Percentiles rank a stretch among this genome's conserved stretches.
These are phyloP conservation scores for Kodamaea sagamina DNA, from an alignment of 805 yeast species.

Conservation along the genomic window DNA sequence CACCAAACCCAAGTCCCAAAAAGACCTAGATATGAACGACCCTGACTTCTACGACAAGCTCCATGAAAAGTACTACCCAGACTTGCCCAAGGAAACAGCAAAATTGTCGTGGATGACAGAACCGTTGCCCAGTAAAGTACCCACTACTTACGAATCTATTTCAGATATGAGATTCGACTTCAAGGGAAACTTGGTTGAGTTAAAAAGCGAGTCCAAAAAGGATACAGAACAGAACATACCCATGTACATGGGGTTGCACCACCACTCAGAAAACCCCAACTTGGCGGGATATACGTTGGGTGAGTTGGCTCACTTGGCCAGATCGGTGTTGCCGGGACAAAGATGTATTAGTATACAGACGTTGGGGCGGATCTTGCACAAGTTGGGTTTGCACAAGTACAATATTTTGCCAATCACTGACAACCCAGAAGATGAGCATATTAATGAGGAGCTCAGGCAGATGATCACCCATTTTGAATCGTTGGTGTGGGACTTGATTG, in stretches of 20 bases:
- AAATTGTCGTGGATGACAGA: conserved; percentile 92
- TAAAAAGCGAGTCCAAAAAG: conserved; percentile 30
- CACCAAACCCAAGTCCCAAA: conserved; percentile 48
- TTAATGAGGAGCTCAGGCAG: conserved; percentile 26
- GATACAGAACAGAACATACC: conserved; percentile 34
- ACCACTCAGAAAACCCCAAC: conserved; percentile 85
- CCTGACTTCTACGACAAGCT: conserved; percentile 77
- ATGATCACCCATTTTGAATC: conserved; percentile 45
- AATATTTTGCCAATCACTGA: conserved; percentile 50
- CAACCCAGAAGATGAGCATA: conserved; percentile 40
- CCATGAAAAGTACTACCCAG: conserved; percentile 86
- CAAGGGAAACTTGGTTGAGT: conserved; percentile 69
- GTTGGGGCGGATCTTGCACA: conserved; percentile 81
- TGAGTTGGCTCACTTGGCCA: conserved; percentile 75
- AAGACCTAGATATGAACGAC: conserved; percentile 63
- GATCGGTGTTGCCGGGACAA: conserved; percentile 83
- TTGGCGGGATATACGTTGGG: conserved; percentile 89
- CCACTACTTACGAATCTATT: conserved; percentile 52
- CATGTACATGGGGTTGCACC: conserved; percentile 74
- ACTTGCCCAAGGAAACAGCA: conserved; percentile 77
- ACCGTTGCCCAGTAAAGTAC: conserved; percentile 45
- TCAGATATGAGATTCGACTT: conserved; percentile 86
- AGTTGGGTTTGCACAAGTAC: conserved; percentile 66
- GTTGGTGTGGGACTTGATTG: conserved; percentile 71
- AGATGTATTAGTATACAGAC: conserved; percentile 84